phyloP scores from a whole-genome alignment of 73 alveolate genomes.

The Paramecium sexaurelia region DNA sequence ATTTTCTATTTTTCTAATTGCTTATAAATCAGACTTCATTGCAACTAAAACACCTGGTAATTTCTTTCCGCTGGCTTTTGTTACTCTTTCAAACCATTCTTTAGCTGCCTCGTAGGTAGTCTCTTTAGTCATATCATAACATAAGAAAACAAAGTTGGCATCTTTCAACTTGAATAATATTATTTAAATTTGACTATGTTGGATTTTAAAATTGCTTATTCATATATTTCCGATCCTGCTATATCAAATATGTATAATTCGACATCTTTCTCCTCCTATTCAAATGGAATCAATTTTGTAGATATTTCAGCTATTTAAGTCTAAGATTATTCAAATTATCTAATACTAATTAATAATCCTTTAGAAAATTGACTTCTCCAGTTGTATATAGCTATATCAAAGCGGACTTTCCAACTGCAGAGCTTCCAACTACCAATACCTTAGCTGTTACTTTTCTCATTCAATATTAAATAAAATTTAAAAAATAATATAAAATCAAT shows the following conservation, averaged over 20 bases:
- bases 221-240: constrained; percentile 60
- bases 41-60: constrained; percentile 48
- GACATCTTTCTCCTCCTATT: constrained; percentile 58
- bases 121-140: constrained; percentile 58
- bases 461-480: neutral
- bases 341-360: constrained; percentile 57
- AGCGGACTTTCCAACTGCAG: constrained; percentile 64
- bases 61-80: constrained; percentile 23
- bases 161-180: constrained; percentile 10
- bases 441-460: constrained; percentile 51
- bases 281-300: constrained; percentile 56
- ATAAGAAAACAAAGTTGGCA: constrained; percentile 40
- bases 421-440: constrained; percentile 46
- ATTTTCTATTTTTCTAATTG: constrained; percentile 43
- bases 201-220: constrained; percentile 13
- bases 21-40: neutral
- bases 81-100: constrained; percentile 61
- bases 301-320: constrained; percentile 63
- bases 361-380: constrained; percentile 52
- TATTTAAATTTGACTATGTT: neutral
- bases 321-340: neutral
- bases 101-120: constrained; percentile 42
- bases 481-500: neutral
- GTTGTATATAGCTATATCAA: constrained; percentile 39
- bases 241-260: constrained; percentile 62